phyloP scores from a whole-genome alignment of 257 asterid species.

The Thymus mandschuricus region DNA sequence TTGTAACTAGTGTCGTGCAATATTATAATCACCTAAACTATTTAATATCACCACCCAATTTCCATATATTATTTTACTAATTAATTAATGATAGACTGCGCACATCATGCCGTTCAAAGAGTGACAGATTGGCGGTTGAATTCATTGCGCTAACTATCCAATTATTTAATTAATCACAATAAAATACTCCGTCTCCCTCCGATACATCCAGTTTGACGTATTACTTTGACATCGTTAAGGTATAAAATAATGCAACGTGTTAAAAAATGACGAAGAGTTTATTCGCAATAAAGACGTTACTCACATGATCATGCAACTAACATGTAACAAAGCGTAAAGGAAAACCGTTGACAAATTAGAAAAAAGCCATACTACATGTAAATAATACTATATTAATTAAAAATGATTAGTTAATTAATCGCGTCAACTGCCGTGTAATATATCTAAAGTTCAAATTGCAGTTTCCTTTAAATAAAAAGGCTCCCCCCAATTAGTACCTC shows the following conservation, averaged over 20 bases:
- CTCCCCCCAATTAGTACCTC: conserved; percentile 31
- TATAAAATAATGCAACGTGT: neutral
- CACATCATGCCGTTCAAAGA: conserved; percentile 38
- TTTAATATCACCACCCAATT: conserved; percentile 1
- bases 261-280: conserved; percentile 27
- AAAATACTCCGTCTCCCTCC: too few species aligned
- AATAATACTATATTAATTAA: too few species aligned
- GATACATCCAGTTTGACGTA: too few species aligned
- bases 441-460: conserved; percentile 30
- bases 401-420: neutral
- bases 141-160: conserved; percentile 19
- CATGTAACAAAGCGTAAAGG: conserved; percentile 41
- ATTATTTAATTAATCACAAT: conserved; percentile 5
- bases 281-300: conserved; percentile 42
- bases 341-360: conserved; percentile 54
- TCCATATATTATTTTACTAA: neutral
- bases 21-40: conserved; percentile 14
- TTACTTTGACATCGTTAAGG: too few species aligned
- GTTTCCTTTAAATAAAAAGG: conserved; percentile 34
- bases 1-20: conserved; percentile 31
- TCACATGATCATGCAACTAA: conserved; percentile 57
- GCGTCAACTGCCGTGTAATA: neutral
- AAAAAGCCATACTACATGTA: neutral
- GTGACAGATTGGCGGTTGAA: conserved; percentile 35
- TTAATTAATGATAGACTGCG: conserved; percentile 21